Percentiles rank a stretch among this genome's conserved stretches.
phyloP scores from a whole-genome alignment of 1,284 basidiomycete genomes.

The Puccinia triticina region DNA sequence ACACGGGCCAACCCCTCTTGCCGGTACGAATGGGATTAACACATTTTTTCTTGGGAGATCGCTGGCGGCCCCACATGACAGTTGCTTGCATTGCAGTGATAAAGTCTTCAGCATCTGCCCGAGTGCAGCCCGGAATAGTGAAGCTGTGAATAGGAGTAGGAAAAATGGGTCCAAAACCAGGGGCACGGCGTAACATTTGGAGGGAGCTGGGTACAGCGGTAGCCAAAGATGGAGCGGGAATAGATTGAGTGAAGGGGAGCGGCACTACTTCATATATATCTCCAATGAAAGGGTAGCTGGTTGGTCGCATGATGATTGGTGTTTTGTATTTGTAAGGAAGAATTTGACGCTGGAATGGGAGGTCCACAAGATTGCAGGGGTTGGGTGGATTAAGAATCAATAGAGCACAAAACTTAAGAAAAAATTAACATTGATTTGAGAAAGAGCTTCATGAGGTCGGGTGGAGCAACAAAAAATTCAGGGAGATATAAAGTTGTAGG shows the following conservation, averaged over 20 bases:
- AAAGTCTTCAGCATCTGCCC: background rate
- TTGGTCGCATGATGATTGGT: no score
- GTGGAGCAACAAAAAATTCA: no score
- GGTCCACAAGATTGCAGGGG: no score
- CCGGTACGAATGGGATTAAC: background rate
- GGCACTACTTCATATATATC: background rate
- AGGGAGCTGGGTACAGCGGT: background rate
- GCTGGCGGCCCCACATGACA: background rate
- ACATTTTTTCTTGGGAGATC: background rate
- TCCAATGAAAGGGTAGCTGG: background rate
- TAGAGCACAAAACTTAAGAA: no score
- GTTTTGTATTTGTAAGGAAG: no score
- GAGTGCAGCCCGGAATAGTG: background rate
- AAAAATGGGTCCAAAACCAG: background rate
- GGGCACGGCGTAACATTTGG: background rate
- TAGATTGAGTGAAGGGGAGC: background rate
- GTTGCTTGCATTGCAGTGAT: background rate
- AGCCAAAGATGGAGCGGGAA: background rate
- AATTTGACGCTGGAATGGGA: no score
- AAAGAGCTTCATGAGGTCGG: no score
- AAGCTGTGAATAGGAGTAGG: background rate
- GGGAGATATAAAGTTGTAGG: no score
- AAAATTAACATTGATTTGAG: no score
- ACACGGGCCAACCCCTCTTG: background rate
- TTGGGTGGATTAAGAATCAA: no score